Percentiles rank a stretch among this genome's conserved stretches.
These are phyloP conservation scores for Alternaria brassicicola DNA, from an alignment of 2,329 filamentous ascomycete genomes.

Conservation along the genomic window DNA sequence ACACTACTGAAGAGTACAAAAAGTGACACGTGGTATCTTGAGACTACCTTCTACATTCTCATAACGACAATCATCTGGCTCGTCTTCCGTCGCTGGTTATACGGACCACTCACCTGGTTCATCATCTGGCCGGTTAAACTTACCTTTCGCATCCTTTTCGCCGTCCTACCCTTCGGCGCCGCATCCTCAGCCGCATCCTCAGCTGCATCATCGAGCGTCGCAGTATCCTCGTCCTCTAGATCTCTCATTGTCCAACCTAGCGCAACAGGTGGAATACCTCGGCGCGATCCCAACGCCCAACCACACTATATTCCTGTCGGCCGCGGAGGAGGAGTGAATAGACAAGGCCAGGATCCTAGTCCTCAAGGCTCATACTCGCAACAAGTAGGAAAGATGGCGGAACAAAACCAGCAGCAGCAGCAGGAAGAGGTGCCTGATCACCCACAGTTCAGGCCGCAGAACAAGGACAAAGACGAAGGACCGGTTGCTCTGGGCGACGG, in stretches of 20 bases:
- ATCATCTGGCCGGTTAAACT: constrained; percentile 80
- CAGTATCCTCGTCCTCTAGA: constrained; percentile 29
- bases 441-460: constrained; percentile 33
- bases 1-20: constrained; percentile 87
- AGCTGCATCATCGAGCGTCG: constrained; percentile 25
- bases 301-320: constrained; percentile 55
- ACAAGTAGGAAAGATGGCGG: constrained; percentile 28
- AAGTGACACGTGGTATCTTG: constrained; percentile 97
- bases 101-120: constrained; percentile 90
- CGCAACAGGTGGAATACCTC: constrained; percentile 48
- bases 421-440: constrained; percentile 31
- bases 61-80: constrained; percentile 81
- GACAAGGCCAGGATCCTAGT: constrained; percentile 50
- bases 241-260: constrained; percentile 55
- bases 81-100: constrained; percentile 80
- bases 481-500: constrained; percentile 54
- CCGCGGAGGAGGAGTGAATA: constrained; percentile 56
- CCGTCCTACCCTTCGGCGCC: constrained; percentile 61
- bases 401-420: constrained; percentile 31
- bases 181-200: constrained; percentile 30
- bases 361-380: constrained; percentile 47
- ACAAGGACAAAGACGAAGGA: constrained; percentile 34
- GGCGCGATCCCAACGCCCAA: constrained; percentile 38
- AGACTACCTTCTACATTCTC: constrained; percentile 85
- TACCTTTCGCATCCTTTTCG: constrained; percentile 64